These are phyloP conservation scores for Ganoderma meredithae DNA, from an alignment of 1,284 basidiomycete species.

Conservation along the genomic window DNA sequence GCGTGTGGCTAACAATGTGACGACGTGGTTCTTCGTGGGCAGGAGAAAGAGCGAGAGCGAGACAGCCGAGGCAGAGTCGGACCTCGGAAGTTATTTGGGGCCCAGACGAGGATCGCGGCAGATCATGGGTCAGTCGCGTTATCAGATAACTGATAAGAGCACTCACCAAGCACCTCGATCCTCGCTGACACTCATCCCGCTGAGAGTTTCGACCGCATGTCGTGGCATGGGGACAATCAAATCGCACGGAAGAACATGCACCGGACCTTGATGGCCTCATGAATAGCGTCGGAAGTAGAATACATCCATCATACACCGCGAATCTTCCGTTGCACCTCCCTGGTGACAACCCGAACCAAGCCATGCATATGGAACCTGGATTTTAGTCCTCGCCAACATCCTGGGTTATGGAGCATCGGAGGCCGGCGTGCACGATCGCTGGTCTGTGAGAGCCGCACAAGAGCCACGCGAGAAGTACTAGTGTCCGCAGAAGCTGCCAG, in stretches of 20 bases:
- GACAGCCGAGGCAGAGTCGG: background rate
- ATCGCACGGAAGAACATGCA: background rate
- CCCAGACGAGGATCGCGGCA: background rate
- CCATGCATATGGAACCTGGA: background rate
- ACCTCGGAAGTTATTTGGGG: background rate
- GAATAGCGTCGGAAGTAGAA: background rate
- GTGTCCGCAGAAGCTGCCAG: background rate
- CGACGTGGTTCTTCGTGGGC: background rate
- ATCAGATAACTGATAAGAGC: background rate
- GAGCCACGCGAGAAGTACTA: background rate
- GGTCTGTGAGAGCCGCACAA: background rate
- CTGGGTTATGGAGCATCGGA: background rate
- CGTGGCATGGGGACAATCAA: background rate
- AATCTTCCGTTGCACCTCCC: background rate
- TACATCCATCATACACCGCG: background rate
- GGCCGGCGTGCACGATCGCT: background rate
- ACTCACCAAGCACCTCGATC: background rate
- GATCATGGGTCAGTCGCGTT: background rate
- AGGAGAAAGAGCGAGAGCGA: background rate
- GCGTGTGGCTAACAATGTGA: background rate
- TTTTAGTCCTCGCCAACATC: background rate
- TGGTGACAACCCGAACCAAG: background rate
- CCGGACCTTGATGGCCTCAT: background rate
- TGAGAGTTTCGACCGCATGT: background rate
- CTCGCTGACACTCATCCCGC: background rate